Evolutionary conservation across 2,329 filamentous ascomycete genomes (phyloP).

Genomic region (Epichloe sp.): DNA sequence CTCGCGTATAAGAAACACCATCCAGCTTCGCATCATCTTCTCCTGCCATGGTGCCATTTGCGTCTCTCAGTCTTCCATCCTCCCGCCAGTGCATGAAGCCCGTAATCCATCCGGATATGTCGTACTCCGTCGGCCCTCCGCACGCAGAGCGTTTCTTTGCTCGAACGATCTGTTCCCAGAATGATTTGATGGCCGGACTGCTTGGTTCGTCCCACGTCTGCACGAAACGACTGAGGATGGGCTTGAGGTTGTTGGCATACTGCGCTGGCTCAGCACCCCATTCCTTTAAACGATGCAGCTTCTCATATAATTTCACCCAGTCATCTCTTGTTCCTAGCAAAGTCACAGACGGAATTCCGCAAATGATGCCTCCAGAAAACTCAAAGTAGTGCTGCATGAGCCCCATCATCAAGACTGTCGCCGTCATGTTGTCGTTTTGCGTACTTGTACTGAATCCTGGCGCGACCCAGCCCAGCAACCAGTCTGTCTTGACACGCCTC

Average conservation of each 20-base stretch:
- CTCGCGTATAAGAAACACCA: constrained; percentile 16
- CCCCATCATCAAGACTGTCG: constrained; percentile 32
- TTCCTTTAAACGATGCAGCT: constrained; percentile 27
- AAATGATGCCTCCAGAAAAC: constrained; percentile 23
- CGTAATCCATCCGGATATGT: constrained; percentile 34
- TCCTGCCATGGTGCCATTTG: constrained; percentile 5
- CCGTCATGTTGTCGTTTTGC: constrained; percentile 24
- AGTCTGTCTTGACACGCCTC: constrained; percentile 23
- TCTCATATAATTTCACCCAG: constrained; percentile 26
- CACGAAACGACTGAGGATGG: constrained; percentile 33
- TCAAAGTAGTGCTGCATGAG: constrained; percentile 27
- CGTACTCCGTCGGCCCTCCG: constrained; percentile 19
- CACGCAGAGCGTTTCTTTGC: constrained; percentile 18
- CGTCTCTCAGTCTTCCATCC: constrained; percentile 17
- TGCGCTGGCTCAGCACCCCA: constrained; percentile 29
- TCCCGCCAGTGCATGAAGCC: constrained; percentile 32
- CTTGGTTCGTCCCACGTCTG: constrained; percentile 27
- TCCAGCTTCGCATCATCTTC: constrained; percentile 13
- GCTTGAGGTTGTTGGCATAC: constrained; percentile 26
- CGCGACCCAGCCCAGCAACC: constrained; percentile 28
- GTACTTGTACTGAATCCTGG: constrained; percentile 31
- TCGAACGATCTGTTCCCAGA: constrained; percentile 31
- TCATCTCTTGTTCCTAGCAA: constrained; percentile 25
- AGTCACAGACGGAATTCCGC: constrained; percentile 30
- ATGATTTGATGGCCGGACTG: constrained; percentile 19